Base-by-base conservation (phyloP, 1,139 yeast species). In the Hanseniaspora uvarum region DNA sequence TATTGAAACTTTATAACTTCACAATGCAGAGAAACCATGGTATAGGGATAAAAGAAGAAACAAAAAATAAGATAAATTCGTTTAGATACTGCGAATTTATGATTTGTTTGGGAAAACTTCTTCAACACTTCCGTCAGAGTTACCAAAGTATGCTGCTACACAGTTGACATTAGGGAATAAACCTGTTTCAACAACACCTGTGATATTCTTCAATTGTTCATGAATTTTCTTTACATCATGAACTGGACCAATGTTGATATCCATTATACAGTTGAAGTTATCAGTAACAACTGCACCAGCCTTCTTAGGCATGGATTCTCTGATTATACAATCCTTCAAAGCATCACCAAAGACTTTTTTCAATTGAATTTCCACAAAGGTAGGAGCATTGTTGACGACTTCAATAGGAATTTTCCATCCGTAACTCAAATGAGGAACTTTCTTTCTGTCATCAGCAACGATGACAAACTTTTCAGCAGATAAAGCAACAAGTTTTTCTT, bases 281-380 rank as follows among this genome's bases (percentile, higher is more conserved):
- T 94, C 99, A 40, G 98, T 89, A 57, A 94, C 85, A n/a, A 88
- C 83, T 8, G 98, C 98, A 19, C 99, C 99, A 5, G 98, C 98
- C 70, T 94, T 94, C 38, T 94, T 88, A 55, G 81, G 72, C 18
- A 87, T 89, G 49, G 97, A 98, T 62, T 83, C 82, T 69, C 99
- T 80, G 62, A 94, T 77, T 5, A 67, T 71, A 26, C 86, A 83
- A 6, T 68, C 70, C 54, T 72, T 69, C 28, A 94, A 92, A 19
- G 16, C 46, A 18, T 45, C 36, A 16, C 53, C 56, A 39, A 41
- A 44, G 19, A 31, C 26, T 30, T 49, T 54, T 28, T 52, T 52
- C 62, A 92, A 74, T 57, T 87, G 86, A 19, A 71, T 70, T 14
- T 76, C 71, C 23, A 94, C 94, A 64, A 85, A 83, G 53, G 83